phyloP scores from a whole-genome alignment of 768 basidiomycete species.

The Tubosaeta sp. region DNA sequence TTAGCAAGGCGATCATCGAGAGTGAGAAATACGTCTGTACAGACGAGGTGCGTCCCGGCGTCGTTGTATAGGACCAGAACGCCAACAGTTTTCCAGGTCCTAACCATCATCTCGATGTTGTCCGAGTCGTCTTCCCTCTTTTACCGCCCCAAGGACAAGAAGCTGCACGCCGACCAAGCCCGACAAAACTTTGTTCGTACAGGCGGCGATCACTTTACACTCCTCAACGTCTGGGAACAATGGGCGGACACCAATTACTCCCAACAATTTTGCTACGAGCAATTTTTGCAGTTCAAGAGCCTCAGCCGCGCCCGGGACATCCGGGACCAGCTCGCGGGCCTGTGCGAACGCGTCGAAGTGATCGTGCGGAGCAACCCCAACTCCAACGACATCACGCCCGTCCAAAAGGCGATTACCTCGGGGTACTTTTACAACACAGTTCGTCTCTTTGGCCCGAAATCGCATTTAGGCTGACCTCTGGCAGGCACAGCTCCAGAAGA shows the following conservation, averaged over 20 bases:
- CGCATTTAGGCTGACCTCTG: background rate
- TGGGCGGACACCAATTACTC: conserved; percentile 98
- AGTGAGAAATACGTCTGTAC: conserved; percentile 94
- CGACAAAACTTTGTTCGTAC: conserved; percentile 94
- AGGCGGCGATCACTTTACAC: conserved; percentile 96
- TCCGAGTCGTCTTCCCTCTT: conserved; percentile 93
- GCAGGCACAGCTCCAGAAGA: conserved; percentile 89
- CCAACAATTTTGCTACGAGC: conserved; percentile 95
- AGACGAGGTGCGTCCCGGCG: conserved; percentile 64
- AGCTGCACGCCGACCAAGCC: conserved; percentile 94
- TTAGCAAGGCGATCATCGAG: conserved; percentile 93
- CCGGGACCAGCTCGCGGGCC: conserved; percentile 87
- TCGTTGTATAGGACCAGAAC: background rate
- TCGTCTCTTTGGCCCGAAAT: conserved; percentile 22
- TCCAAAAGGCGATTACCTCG: conserved; percentile 93
- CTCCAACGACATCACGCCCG: conserved; percentile 83
- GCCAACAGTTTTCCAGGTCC: conserved; percentile 47
- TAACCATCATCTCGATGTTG: conserved; percentile 97
- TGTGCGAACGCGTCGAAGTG: conserved; percentile 97
- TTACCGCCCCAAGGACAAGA: conserved; percentile 98
- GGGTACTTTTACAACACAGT: conserved; percentile 97
- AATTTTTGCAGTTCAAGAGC: conserved; percentile 93
- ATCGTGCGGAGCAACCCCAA: conserved; percentile 86
- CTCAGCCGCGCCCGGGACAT: conserved; percentile 93
- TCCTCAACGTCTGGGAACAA: conserved; percentile 98